Evolutionary conservation across 2,329 filamentous ascomycete genomes (phyloP), one percentile per base, ranked within the genome.

Genomic region (Exophiala sp.): DNA sequence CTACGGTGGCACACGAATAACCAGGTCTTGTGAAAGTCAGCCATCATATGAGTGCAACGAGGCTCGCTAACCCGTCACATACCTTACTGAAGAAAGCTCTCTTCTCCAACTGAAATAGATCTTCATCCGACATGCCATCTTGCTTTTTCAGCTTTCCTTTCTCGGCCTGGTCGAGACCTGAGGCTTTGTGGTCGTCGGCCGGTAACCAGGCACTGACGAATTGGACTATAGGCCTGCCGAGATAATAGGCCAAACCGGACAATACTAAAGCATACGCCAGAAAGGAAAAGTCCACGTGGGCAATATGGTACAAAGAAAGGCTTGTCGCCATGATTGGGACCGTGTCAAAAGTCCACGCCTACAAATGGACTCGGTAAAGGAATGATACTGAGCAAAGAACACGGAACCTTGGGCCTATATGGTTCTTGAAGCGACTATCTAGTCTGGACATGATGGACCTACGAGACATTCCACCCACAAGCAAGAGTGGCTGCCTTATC

Each of bases 61-160:
- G 13, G 21, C 21, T 10, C 32, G 77, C 80, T 63, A 80, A 80
- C 60, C 80, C 76, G 38, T 76, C 13, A 35, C 19, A 2, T 22
- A 70, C 72, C 61, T 73, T 73, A 57, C 69, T 71, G 60, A 77
- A 75, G 22, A 78, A 68, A 1, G 73, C 71, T 24, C 75, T 69
- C 44, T 67, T 66, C 58, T 78, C 74, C 3, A 77, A 64, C 27
- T 71, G 65, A 48, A 73, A 77, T 37, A 71, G 64, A 21, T 70
- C 66, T 10, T 64, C 65, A 23, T 68, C 44, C 9, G 49, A 43
- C 49, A 53, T 41, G 2, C 27, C 39, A 19, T 50, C 49, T 10
- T 46, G 41, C 30, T 42, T 51, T 34, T 50, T 46, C 18, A 55
- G 27, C 22, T 46, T 51, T 21, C 48, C 56, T 29, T 52, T 55